Evolutionary conservation across 768 basidiomycete genomes (phyloP).

Genomic region (Calocybe gangraenosa): DNA sequence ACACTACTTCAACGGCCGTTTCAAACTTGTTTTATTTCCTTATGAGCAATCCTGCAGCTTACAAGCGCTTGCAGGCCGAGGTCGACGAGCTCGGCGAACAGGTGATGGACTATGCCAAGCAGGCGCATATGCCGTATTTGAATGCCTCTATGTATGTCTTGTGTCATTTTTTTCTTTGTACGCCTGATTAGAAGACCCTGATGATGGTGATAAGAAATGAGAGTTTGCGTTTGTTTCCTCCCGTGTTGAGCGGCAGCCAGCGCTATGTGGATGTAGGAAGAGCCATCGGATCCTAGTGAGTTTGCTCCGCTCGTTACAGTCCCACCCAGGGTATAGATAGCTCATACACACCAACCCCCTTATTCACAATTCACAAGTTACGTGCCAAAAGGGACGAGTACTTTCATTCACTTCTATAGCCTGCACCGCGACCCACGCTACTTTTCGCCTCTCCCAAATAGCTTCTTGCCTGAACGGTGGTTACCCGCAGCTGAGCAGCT

Average conservation of each 20-base stretch:
- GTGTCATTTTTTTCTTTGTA: not conserved
- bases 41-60: constrained; percentile 26
- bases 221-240: constrained; percentile 43
- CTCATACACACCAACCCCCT: not conserved
- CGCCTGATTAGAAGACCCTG: not conserved
- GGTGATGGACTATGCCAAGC: constrained; percentile 21
- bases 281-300: constrained; percentile 37
- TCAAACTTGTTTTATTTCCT: constrained; percentile 31
- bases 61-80: constrained; percentile 29
- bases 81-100: constrained; percentile 26
- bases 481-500: constrained; percentile 19
- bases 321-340: not conserved
- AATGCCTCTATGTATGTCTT: constrained; percentile 31
- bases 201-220: constrained; percentile 37
- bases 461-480: constrained; percentile 41
- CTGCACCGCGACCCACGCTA: constrained; percentile 43
- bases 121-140: constrained; percentile 30
- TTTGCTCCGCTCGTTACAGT: not conserved
- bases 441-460: constrained; percentile 41
- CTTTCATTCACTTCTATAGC: constrained; percentile 37
- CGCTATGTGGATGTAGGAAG: constrained; percentile 36
- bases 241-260: constrained; percentile 44
- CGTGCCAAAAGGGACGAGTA: constrained; percentile 40
- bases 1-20: constrained; percentile 34
- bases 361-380: constrained; percentile 31